Percentiles rank a stretch among this genome's conserved stretches.
Evolutionary conservation across 148 eudicot genomes (phyloP).

Genomic region (Arctostaphylos glauca): DNA sequence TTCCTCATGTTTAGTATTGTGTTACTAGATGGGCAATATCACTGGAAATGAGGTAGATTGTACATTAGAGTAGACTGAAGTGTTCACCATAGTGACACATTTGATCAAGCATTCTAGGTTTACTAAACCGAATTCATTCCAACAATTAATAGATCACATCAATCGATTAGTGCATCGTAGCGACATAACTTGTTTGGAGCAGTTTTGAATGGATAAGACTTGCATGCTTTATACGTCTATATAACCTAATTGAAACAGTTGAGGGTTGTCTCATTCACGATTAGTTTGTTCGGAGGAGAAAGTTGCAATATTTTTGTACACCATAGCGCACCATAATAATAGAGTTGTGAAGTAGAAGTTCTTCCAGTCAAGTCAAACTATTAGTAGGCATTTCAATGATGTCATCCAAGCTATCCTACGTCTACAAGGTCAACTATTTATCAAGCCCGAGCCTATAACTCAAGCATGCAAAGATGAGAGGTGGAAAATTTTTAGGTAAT

Average conservation of each 20-base stretch:
- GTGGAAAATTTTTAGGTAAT: neutral
- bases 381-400: neutral
- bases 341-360: neutral
- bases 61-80: no score
- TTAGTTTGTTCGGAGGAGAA: neutral
- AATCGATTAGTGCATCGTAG: neutral
- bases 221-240: neutral
- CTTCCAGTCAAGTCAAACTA: neutral
- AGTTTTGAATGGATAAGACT: no score
- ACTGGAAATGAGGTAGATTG: no score
- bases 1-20: no score
- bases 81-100: no score
- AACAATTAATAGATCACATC: neutral
- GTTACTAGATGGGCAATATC: no score
- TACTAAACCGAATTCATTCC: neutral
- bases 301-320: neutral
- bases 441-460: neutral
- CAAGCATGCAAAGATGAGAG: neutral
- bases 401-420: neutral
- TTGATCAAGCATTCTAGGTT: no score
- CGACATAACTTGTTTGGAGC: no score
- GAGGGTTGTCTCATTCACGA: neutral
- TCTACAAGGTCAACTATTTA: neutral
- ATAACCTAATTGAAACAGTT: neutral
- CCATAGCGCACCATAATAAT: neutral